Evolutionary conservation across 306 rosid genomes (phyloP).

Genomic region (Adenanthera pavonina): DNA sequence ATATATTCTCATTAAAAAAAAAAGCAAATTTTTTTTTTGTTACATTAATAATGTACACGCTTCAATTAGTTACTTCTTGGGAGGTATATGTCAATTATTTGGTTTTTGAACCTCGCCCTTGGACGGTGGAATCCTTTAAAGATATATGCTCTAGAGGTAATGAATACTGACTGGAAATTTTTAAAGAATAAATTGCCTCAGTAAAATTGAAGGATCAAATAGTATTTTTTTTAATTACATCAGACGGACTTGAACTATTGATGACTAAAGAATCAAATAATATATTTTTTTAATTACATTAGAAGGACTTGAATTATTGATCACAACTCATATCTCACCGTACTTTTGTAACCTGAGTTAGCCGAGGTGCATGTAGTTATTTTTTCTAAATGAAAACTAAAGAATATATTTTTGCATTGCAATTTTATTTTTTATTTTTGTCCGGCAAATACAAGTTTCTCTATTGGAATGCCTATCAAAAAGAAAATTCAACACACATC

Average conservation of each 20-base stretch:
- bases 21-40: not conserved
- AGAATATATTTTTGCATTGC: not conserved
- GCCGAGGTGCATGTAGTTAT: no score
- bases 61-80: not conserved
- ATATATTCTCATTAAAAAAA: not conserved
- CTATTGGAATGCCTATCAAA: not conserved
- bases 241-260: no score
- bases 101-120: not conserved
- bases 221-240: not conserved
- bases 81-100: not conserved
- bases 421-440: not conserved
- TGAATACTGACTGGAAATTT: no score
- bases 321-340: no score
- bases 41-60: not conserved
- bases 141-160: not conserved
- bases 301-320: no score
- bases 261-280: no score
- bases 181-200: no score
- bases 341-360: no score
- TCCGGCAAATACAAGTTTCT: not conserved
- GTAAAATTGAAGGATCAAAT: not conserved
- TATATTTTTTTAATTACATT: no score
- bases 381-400: not conserved
- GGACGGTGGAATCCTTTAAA: not conserved
- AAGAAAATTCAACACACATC: slow-evolving; percentile 1